Base-by-base conservation (phyloP, 768 basidiomycete genomes). In the Pisolithus sp. region DNA sequence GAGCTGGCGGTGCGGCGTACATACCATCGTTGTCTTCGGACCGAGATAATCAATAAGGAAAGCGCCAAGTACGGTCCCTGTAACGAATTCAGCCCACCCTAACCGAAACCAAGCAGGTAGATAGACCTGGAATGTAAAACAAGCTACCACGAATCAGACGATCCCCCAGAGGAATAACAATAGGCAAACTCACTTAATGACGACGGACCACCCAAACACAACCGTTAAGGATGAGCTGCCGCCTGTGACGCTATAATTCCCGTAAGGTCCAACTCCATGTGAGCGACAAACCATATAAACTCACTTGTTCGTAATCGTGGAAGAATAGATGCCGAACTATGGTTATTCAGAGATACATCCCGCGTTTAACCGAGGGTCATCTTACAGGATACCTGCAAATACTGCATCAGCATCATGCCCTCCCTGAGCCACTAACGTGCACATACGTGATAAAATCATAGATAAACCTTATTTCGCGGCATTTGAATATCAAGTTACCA, bases 151-250 rank as follows among this genome's bases (percentile, higher is more conserved):
- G 44, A 51, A 48, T 38, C 4, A 50, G 15, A 21, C 71, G 70
- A 59, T 71, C 75, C 57, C 72, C 72, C 55, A 74, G 57, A 53
- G 67, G 68, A 26, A 18, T 45, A 46, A 48, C 7, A 42, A 26
- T 53, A 47, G 31, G 37, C 18, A 31, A 12, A 57, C 79, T 41
- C 65, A 89, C 89, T 89, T 87, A 72, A 92, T 86, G 26, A 93
- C 81, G 40, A 87, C 83, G 56, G 77, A 80, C 93, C 91, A 93
- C 17, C 91, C 91, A 55, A 93, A 83, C 12, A 86, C 75, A 41
- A 85, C 75, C 6, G 71, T 63, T 20, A 93, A 71, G 7, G 81
- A 73, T 9, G 64, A 61, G 28, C 68, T 64, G 24, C 70, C 66
- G 36, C 84, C 82, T 15, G 82, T 83, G 51, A 92, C 75, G 50